Conservation (phyloP, 116 monocot species). For the Posidonia oceanica region DNA sequence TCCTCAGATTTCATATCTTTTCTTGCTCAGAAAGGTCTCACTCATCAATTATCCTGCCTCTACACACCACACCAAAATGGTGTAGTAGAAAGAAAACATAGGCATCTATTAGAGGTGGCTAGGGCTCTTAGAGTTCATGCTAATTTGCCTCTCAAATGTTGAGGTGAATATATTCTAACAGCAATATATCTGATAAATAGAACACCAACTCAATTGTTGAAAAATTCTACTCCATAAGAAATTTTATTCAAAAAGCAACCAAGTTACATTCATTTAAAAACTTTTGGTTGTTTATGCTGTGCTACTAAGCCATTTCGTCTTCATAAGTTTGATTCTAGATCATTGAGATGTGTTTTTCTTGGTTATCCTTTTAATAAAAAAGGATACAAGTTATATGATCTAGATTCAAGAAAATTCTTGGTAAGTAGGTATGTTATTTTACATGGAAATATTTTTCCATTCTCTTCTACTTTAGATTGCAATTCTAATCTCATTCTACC, state of each 20-base stretch:
- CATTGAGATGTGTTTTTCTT: not conserved
- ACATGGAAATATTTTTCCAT: constrained; percentile 1
- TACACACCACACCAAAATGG: constrained; percentile 7
- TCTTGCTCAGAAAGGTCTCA: not conserved
- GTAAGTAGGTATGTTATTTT: not conserved
- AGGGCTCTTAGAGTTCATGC: not conserved
- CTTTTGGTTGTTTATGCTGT: constrained; percentile 1
- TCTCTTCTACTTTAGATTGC: no score
- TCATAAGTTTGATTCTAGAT: not conserved
- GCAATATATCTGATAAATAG: not conserved
- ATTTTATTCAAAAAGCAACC: not conserved
- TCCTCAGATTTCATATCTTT: no score
- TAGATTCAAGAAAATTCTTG: not conserved
- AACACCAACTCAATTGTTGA: not conserved
- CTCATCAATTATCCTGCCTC: not conserved
- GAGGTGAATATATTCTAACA: not conserved
- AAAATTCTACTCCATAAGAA: not conserved
- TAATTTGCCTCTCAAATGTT: not conserved
- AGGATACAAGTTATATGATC: not conserved
- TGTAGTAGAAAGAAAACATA: constrained; percentile 2
- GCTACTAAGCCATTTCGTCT: not conserved
- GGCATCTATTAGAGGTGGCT: no score
- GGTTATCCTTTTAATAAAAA: not conserved
- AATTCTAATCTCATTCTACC: no score
- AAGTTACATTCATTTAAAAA: not conserved